Conservation (phyloP, 2,329 filamentous ascomycete genomes). For the Talaromyces albobiverticillius region DNA sequence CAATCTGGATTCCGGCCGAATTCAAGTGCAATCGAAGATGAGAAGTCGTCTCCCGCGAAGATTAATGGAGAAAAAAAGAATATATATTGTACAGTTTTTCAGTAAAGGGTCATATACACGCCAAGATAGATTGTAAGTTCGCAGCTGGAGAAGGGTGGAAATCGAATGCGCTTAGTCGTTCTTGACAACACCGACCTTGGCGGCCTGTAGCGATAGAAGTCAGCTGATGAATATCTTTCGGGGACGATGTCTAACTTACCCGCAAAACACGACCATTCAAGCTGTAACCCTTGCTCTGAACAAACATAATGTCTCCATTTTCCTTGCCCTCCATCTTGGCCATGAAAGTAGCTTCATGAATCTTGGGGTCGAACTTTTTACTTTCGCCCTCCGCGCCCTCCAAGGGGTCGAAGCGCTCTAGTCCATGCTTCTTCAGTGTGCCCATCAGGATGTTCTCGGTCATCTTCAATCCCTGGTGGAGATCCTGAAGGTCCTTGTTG, state of each 20-base stretch:
- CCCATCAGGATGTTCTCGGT: slow-evolving; percentile 83
- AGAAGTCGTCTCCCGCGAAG: neutral
- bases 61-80: neutral
- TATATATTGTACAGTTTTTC: slow-evolving; percentile 12
- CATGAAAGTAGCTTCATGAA: slow-evolving; percentile 96
- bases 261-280: slow-evolving; percentile 87
- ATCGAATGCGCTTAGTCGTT: slow-evolving; percentile 51
- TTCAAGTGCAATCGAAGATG: neutral
- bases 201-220: slow-evolving; percentile 51
- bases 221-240: slow-evolving; percentile 9
- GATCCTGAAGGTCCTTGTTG: slow-evolving; percentile 70
- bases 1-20: neutral
- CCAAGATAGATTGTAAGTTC: neutral
- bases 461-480: slow-evolving; percentile 92
- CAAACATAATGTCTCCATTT: slow-evolving; percentile 84
- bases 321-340: slow-evolving; percentile 82
- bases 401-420: slow-evolving; percentile 80
- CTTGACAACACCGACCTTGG: slow-evolving; percentile 95
- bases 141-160: slow-evolving; percentile 4
- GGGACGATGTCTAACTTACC: slow-evolving; percentile 34
- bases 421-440: slow-evolving; percentile 89
- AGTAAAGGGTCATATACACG: slow-evolving; percentile 3
- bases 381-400: slow-evolving; percentile 50
- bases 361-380: slow-evolving; percentile 92
- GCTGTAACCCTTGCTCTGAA: slow-evolving; percentile 93